Conservation (phyloP, 2,329 filamentous ascomycete species). For the Ceratocystis colombiana region DNA sequence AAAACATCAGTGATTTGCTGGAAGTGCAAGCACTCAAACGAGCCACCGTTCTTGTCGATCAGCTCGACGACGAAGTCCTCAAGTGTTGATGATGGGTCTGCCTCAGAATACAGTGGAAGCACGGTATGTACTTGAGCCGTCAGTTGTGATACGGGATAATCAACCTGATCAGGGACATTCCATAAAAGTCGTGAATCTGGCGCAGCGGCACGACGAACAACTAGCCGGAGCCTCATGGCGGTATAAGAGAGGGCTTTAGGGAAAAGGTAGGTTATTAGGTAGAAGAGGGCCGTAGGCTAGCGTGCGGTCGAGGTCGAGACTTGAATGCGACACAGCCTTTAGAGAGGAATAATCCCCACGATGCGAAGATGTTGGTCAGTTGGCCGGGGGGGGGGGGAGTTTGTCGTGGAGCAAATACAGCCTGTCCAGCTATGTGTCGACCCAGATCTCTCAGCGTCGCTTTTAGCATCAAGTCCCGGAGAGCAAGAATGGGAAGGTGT, state of each 20-base stretch:
- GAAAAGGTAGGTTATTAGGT: not conserved
- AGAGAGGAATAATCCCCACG: conserved; percentile 16
- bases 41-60: conserved; percentile 41
- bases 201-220: conserved; percentile 61
- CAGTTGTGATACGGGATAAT: conserved; percentile 64
- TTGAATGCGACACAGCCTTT: not conserved
- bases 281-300: not conserved
- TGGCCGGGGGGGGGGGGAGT: too few relatives aligned
- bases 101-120: conserved; percentile 49
- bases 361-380: not conserved
- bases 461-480: not conserved
- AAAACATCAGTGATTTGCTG: conserved; percentile 59
- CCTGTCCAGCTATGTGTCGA: not conserved
- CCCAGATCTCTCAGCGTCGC: not conserved
- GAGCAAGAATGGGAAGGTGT: not conserved
- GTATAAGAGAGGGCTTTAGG: not conserved
- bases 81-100: conserved; percentile 66
- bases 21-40: conserved; percentile 83
- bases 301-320: not conserved
- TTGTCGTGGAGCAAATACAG: too few relatives aligned
- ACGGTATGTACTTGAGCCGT: conserved; percentile 69
- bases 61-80: conserved; percentile 86
- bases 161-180: conserved; percentile 47
- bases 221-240: conserved; percentile 58
- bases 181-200: conserved; percentile 65